These are phyloP conservation scores for Cercospora sp. DNA, from an alignment of 2,329 filamentous ascomycete genomes.

Conservation along the genomic window DNA sequence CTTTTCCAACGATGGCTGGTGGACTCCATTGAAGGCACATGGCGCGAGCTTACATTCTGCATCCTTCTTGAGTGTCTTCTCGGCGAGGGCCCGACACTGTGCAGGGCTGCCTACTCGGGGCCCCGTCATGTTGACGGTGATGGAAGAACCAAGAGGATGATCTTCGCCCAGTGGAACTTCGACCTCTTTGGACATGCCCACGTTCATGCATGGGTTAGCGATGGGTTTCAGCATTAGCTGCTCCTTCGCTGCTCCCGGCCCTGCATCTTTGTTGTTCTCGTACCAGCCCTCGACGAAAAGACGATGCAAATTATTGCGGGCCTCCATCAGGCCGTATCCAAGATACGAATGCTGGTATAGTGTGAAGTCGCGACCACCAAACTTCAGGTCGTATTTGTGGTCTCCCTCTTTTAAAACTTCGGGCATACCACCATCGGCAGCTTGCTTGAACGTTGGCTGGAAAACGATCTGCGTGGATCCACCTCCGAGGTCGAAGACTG, in stretches of 20 bases:
- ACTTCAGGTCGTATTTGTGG: conserved; percentile 90
- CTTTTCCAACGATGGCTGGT: conserved; percentile 88
- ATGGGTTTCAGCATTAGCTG: conserved; percentile 70
- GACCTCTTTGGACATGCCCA: conserved; percentile 73
- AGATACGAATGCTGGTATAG: conserved; percentile 98
- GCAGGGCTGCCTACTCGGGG: conserved; percentile 72
- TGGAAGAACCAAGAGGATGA: conserved; percentile 64
- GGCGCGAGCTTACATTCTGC: conserved; percentile 76
- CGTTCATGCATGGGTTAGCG: conserved; percentile 80
- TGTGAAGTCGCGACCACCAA: conserved; percentile 85
- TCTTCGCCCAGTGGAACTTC: conserved; percentile 67
- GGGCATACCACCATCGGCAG: conserved; percentile 74
- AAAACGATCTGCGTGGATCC: conserved; percentile 98
- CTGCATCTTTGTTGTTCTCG: conserved; percentile 54
- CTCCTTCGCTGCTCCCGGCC: conserved; percentile 41
- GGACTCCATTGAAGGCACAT: conserved; percentile 98
- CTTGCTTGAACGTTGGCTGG: conserved; percentile 84
- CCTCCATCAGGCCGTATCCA: conserved; percentile 94
- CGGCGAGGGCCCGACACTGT: conserved; percentile 85
- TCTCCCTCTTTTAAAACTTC: conserved; percentile 83
- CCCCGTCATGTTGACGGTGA: conserved; percentile 83
- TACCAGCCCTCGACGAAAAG: conserved; percentile 71
- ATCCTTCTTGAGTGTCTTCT: conserved; percentile 89
- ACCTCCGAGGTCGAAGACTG: conserved; percentile 92
- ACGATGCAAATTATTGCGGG: conserved; percentile 81